Conservation (phyloP, 305 asterid species). For the Rubia balearica region DNA sequence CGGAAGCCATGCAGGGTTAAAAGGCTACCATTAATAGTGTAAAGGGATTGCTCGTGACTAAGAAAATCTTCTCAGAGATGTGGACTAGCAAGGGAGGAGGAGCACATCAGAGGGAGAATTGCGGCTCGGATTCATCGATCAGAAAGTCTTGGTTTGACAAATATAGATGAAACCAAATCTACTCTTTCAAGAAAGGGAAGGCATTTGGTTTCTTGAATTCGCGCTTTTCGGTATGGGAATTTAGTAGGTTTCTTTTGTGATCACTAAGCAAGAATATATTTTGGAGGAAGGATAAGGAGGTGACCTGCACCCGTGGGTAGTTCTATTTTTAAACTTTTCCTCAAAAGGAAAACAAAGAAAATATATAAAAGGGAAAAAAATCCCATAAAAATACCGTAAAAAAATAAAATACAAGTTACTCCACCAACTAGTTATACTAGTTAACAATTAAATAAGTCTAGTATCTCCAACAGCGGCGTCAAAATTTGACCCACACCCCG, state of each 20-base stretch:
- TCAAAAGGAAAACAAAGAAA: too few relatives aligned
- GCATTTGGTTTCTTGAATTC: slow-evolving; percentile 61
- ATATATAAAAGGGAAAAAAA: too few relatives aligned
- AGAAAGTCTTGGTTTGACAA: slow-evolving; percentile 63
- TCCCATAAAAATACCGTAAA: too few relatives aligned
- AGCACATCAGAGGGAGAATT: slow-evolving; percentile 46
- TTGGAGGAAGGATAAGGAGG: neutral
- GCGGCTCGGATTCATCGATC: slow-evolving; percentile 97
- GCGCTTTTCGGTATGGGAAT: slow-evolving; percentile 12
- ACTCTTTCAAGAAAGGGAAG: slow-evolving; percentile 71
- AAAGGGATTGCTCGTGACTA: slow-evolving; percentile 67
- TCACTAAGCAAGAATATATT: slow-evolving; percentile 5
- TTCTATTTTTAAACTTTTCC: too few relatives aligned
- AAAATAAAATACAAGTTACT: too few relatives aligned
- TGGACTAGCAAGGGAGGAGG: slow-evolving; percentile 64
- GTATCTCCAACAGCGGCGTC: too few relatives aligned
- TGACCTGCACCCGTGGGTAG: too few relatives aligned
- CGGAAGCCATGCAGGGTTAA: slow-evolving; percentile 35
- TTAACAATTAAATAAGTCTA: too few relatives aligned
- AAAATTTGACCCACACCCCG: too few relatives aligned
- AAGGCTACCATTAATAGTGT: slow-evolving; percentile 55
- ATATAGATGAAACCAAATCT: slow-evolving; percentile 55
- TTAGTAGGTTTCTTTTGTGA: slow-evolving; percentile 5
- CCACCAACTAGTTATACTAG: too few relatives aligned
- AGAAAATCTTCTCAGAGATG: slow-evolving; percentile 65